Evolutionary conservation across 441 rosid species (phyloP), one percentile per base, ranked within the genome.

Genomic region (Gossypium schwendimanii): DNA sequence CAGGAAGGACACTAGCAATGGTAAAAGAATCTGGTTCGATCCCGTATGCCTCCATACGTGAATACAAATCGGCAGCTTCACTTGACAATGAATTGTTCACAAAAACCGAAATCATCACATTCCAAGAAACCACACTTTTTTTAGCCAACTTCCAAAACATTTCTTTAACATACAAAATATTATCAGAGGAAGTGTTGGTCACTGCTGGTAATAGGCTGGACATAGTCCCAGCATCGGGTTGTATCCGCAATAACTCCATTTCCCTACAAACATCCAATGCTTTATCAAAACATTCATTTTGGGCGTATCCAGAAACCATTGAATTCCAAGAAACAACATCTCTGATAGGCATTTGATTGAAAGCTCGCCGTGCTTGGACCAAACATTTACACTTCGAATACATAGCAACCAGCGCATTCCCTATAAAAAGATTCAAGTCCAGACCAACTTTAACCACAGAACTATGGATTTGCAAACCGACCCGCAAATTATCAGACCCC

Each of bases 291-390:
- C 75, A 80, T 59, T 82, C 82, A 68, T 76, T 86, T 65, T 83
- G 90, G 14, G 90, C 85, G 63, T 83, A 85, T 47, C 87, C 84
- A 28, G 87, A 84, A 72, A 86, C 87, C 78, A 86, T 79, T 5
- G 92, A 84, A 66, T 86, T 88, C 92, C 92, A 86, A 69, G 88
- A 79, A 63, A 88, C 87, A 5, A 86, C 87, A 70, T 86, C 92
- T 78, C 81, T 82, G 21, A 77, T 75, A 0, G 79, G 76, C 84
- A 88, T 83, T 77, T 84, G 88, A 39, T 86, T 81, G 52, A 88
- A 85, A 53, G 79, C 88, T 73, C 23, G 75, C 61, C 84, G 64
- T 33, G 92, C 88, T 74, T 83, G 82, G 3, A 55, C 12, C 71
- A 84, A 75, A 82, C 74, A 82, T 9, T 79, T 82, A 72, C 89